These are phyloP conservation scores for Pseudonitzschia delicatissima DNA, from an alignment of 108 stramenopile genomes.

Conservation along the genomic window DNA sequence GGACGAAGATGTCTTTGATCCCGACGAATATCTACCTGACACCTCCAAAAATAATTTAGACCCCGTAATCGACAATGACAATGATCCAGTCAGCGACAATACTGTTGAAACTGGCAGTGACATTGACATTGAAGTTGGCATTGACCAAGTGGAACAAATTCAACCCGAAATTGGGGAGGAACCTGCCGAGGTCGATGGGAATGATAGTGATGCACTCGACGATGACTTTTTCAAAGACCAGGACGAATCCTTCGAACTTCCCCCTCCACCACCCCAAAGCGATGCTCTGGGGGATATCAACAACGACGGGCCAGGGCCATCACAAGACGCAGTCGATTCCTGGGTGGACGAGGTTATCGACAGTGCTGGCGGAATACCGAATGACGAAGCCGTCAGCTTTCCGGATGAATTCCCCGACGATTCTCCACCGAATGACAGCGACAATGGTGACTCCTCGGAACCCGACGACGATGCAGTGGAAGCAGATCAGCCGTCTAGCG, in stretches of 20 bases:
- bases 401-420: background rate
- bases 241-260: background rate
- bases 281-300: background rate
- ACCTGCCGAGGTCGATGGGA: background rate
- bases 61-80: background rate
- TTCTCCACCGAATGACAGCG: too few relatives aligned
- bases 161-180: background rate
- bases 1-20: background rate
- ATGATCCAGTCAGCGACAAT: too few relatives aligned
- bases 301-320: background rate
- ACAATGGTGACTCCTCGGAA: background rate
- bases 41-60: too few relatives aligned
- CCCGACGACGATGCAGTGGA: background rate
- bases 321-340: background rate
- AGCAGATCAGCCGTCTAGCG: background rate
- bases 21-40: too few relatives aligned
- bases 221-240: slow-evolving; percentile 6
- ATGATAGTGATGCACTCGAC: background rate
- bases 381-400: background rate
- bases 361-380: background rate
- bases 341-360: slow-evolving; percentile 5
- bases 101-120: too few relatives aligned
- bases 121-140: background rate
- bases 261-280: background rate
- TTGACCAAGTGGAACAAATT: background rate